Conservation (phyloP, 129 eudicot species). For the Helichrysum umbraculigerum region DNA sequence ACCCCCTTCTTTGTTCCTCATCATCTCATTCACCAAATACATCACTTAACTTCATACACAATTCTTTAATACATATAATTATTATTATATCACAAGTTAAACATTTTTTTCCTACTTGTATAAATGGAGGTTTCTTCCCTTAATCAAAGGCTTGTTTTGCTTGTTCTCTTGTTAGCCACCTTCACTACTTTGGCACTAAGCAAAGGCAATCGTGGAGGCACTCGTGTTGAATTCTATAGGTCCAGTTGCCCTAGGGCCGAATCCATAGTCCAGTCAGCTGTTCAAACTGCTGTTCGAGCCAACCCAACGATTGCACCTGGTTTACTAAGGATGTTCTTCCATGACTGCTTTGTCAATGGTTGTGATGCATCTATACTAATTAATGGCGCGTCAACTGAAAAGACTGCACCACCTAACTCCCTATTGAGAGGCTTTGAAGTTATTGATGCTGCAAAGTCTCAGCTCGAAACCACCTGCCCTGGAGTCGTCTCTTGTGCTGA, state of each 20-base stretch:
- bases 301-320: conserved; percentile 56
- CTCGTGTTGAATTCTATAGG: conserved; percentile 51
- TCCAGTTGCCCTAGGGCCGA: conserved; percentile 50
- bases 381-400: conserved; percentile 54
- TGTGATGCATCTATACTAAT: conserved; percentile 73
- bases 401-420: conserved; percentile 42
- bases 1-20: not conserved
- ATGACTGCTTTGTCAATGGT: conserved; percentile 69
- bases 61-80: not conserved
- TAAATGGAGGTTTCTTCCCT: conserved; percentile 19
- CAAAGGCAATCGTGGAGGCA: conserved; percentile 33
- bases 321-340: conserved; percentile 58
- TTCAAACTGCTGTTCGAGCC: conserved; percentile 39
- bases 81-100: not conserved
- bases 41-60: not conserved
- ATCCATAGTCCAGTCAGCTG: conserved; percentile 44
- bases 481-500: conserved; percentile 31
- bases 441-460: conserved; percentile 49
- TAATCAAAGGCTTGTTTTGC: conserved; percentile 11
- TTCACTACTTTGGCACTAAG: conserved; percentile 33
- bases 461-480: conserved; percentile 26
- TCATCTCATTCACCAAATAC: conserved; percentile 7
- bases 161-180: conserved; percentile 31
- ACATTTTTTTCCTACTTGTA: not conserved
- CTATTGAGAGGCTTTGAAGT: conserved; percentile 63